Conservation (phyloP, 164 flowering plant species). For the Vitis cinerea region DNA sequence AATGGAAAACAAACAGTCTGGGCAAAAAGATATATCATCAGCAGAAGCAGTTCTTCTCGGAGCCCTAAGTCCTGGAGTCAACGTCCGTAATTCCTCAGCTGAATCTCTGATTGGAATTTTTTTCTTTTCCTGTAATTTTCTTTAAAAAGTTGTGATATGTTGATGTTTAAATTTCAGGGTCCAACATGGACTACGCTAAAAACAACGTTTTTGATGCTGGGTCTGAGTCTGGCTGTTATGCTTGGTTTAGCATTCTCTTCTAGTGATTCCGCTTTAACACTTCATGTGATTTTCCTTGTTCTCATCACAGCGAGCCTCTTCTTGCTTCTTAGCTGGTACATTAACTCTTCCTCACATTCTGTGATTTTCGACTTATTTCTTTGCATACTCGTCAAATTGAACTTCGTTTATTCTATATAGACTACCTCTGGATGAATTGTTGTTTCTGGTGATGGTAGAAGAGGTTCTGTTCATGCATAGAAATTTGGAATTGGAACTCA, state of each 20-base stretch:
- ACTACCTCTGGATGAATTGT: too few relatives aligned
- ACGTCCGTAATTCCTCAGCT: constrained; percentile 40
- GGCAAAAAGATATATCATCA: constrained; percentile 41
- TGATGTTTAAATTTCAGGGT: constrained; percentile 42
- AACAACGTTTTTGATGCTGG: constrained; percentile 66
- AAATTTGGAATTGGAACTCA: too few relatives aligned
- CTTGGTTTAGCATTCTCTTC: constrained; percentile 67
- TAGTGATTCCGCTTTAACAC: constrained; percentile 53
- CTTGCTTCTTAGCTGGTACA: constrained; percentile 73
- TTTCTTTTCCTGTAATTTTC: constrained; percentile 2
- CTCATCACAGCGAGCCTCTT: constrained; percentile 57
- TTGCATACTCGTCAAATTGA: not conserved
- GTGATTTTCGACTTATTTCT: not conserved
- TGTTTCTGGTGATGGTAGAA: too few relatives aligned
- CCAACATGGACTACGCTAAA: constrained; percentile 81
- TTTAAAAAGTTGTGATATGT: not conserved
- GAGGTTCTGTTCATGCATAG: too few relatives aligned
- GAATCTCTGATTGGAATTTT: not conserved
- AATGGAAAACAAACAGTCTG: constrained; percentile 26
- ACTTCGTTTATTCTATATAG: too few relatives aligned
- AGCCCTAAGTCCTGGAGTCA: constrained; percentile 89
- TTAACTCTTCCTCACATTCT: not conserved
- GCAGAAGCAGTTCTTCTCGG: constrained; percentile 82
- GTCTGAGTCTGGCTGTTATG: constrained; percentile 66
- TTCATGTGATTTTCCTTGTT: constrained; percentile 70